Evolutionary conservation across 148 eudicot genomes (phyloP), one percentile per base, ranked within the genome.

Genomic region (Persicaria maculosa): DNA sequence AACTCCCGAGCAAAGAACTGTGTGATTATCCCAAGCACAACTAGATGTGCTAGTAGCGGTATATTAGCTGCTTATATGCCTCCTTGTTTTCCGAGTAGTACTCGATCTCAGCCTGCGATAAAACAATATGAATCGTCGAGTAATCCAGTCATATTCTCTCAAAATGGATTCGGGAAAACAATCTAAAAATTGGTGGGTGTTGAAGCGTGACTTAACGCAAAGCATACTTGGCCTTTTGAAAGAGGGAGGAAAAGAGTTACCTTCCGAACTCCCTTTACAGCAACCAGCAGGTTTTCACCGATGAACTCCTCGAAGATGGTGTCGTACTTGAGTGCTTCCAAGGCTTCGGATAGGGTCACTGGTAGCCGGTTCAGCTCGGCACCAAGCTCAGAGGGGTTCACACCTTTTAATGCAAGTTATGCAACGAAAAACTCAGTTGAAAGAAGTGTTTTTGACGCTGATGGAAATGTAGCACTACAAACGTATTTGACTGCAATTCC

Each of bases 231-330:
- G 62, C 62, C 17, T 20, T 72, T 11, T 10, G 36, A 4, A 47
- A 47, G 22, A 7, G 0, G 25, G 14, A 20, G 25, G 55, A 16
- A 15, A 9, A 16, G 15, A 45, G 44, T 53, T 86, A 92, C 99
- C 97, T 90, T 88, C 20, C 94, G 78, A 64, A 96, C 86, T 76
- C 87, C 97, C 83, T 72, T 86, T 59, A 92, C 83, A 68, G 97
- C 97, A 15, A 79, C 74, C 75, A 85, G 57, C 70, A 96, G 82
- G 71, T 88, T 92, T 78, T 88, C 90, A 72, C 91, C 88, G 9
- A 96, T 74, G 48, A 92, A 73, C 14, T 88, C 89, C 54, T 64
- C 75, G 72, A 92, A 81, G 62, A 88, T 72, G 43, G 11, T 55
- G 72, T 96, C 97, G 59, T 84, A 85, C 57, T 86, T 76, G 72